Conservation (phyloP, 352 stramenopile genomes). For the Pilasporangium apinafurcum region DNA sequence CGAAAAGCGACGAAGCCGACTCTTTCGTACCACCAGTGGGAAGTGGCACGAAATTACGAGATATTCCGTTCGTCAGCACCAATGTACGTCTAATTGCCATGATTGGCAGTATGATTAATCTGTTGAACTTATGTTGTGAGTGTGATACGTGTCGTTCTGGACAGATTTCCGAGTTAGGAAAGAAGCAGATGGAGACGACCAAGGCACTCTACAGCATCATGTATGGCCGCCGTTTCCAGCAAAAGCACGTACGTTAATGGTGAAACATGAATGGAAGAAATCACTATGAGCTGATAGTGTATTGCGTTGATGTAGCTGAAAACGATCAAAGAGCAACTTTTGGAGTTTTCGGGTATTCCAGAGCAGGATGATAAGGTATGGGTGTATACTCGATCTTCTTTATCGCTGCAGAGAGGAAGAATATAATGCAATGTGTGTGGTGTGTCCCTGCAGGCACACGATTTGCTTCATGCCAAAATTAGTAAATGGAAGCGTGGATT, state of each 20-base stretch:
- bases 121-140: background rate
- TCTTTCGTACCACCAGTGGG: slow-evolving; percentile 58
- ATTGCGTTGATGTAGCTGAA: slow-evolving; percentile 35
- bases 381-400: no score
- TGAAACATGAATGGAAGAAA: background rate
- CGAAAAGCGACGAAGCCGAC: slow-evolving; percentile 42
- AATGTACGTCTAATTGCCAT: slow-evolving; percentile 21
- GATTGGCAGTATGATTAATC: background rate
- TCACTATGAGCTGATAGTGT: background rate
- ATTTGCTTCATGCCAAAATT: slow-evolving; percentile 56
- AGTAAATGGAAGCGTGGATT: slow-evolving; percentile 65
- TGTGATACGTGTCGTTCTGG: background rate
- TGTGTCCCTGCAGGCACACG: slow-evolving; percentile 28
- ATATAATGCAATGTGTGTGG: background rate
- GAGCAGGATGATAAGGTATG: slow-evolving; percentile 62
- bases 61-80: slow-evolving; percentile 49
- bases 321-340: slow-evolving; percentile 74
- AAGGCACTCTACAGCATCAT: slow-evolving; percentile 81
- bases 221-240: slow-evolving; percentile 72
- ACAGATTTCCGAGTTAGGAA: slow-evolving; percentile 56
- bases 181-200: slow-evolving; percentile 66
- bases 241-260: slow-evolving; percentile 52
- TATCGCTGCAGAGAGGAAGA: no score
- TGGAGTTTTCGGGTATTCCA: slow-evolving; percentile 64
- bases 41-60: slow-evolving; percentile 43